A percentile compares a stretch with the other conserved stretches of the same genome.
These are phyloP conservation scores for Paecilomyces dactylethromorphus DNA, from an alignment of 2,329 filamentous ascomycete species.

Conservation along the genomic window DNA sequence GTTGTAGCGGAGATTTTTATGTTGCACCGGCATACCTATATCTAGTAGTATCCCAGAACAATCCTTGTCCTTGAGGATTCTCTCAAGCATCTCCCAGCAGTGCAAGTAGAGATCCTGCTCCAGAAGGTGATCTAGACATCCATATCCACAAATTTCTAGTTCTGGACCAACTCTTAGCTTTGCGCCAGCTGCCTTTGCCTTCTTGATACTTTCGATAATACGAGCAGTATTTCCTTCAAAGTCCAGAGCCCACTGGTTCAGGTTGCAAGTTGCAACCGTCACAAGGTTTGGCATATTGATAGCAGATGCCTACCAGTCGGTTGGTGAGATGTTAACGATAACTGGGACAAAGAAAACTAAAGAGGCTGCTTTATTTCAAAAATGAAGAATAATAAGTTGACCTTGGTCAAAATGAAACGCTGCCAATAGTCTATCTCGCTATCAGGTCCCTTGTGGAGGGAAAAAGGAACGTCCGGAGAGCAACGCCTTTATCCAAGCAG, in stretches of 20 bases:
- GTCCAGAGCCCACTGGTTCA: slow-evolving; percentile 42
- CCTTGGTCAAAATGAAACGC: neutral
- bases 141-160: slow-evolving; percentile 45
- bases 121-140: slow-evolving; percentile 59
- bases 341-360: neutral
- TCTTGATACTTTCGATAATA: slow-evolving; percentile 56
- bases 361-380: neutral
- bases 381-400: neutral
- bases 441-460: neutral
- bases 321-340: neutral
- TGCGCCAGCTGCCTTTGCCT: slow-evolving; percentile 53
- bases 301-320: neutral
- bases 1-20: slow-evolving; percentile 57
- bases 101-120: slow-evolving; percentile 48
- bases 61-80: slow-evolving; percentile 52
- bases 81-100: slow-evolving; percentile 54
- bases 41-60: slow-evolving; percentile 46
- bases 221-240: slow-evolving; percentile 56
- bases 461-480: neutral
- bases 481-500: neutral
- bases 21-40: slow-evolving; percentile 23
- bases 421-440: neutral
- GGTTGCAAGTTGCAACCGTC: slow-evolving; percentile 10
- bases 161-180: slow-evolving; percentile 50
- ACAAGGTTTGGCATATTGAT: slow-evolving; percentile 7